phyloP scores from a whole-genome alignment of 768 basidiomycete genomes.

The Trametes maxima region DNA sequence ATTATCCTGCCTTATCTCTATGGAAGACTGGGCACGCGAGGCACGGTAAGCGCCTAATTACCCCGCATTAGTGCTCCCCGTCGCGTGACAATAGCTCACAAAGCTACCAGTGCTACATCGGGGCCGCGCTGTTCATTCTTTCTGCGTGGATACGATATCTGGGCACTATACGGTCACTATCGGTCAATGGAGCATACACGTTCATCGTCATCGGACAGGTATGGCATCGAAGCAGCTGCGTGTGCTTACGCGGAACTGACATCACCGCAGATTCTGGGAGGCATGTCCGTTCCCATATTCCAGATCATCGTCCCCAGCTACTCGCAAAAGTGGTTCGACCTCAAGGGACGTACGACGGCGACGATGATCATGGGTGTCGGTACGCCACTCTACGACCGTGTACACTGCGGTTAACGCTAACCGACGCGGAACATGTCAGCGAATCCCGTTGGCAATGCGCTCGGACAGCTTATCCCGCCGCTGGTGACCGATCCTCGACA shows the following conservation, averaged over 20 bases:
- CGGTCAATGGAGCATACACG: slow-evolving; percentile 55
- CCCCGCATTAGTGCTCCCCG: not conserved
- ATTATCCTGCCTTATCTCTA: slow-evolving; percentile 60
- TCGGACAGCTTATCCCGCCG: slow-evolving; percentile 76
- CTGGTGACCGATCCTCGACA: slow-evolving; percentile 49
- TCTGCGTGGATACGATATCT: slow-evolving; percentile 80
- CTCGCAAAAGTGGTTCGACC: slow-evolving; percentile 83
- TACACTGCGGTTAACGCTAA: not conserved
- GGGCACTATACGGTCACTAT: slow-evolving; percentile 59
- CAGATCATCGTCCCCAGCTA: slow-evolving; percentile 81
- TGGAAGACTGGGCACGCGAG: slow-evolving; percentile 59
- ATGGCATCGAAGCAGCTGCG: not conserved
- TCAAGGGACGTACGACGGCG: slow-evolving; percentile 75
- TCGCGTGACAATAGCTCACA: no score
- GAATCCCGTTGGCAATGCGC: slow-evolving; percentile 72
- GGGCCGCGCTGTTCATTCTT: slow-evolving; percentile 52
- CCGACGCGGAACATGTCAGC: slow-evolving; percentile 40
- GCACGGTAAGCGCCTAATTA: slow-evolving; percentile 50
- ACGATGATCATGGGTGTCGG: slow-evolving; percentile 61
- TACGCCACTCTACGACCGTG: slow-evolving; percentile 18
- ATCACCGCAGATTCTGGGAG: slow-evolving; percentile 54
- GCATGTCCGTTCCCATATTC: slow-evolving; percentile 69
- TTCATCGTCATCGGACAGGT: slow-evolving; percentile 77
- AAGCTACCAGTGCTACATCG: slow-evolving; percentile 60
- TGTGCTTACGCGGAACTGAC: not conserved